phyloP scores from a whole-genome alignment of 1,284 basidiomycete species.

The Xerocomus amazonicus region DNA sequence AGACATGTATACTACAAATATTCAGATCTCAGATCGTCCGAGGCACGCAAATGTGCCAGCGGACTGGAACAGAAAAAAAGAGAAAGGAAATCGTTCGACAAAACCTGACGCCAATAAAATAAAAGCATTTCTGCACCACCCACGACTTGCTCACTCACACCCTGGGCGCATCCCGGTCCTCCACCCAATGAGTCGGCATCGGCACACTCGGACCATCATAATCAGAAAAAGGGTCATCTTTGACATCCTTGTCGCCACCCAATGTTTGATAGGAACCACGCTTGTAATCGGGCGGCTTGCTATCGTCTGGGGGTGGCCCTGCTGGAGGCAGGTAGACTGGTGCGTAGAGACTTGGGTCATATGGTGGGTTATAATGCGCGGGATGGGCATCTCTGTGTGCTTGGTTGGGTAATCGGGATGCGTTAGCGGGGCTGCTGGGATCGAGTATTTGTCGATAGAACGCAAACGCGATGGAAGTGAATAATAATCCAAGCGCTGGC shows the following conservation, averaged over 20 bases:
- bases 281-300: conserved; percentile 33
- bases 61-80: not conserved
- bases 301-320: conserved; percentile 22
- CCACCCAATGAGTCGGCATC: conserved; percentile 35
- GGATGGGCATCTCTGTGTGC: conserved; percentile 30
- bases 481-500: conserved; percentile 52
- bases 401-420: conserved; percentile 32
- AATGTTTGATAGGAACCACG: conserved; percentile 10
- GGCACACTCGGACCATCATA: conserved; percentile 31
- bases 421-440: conserved; percentile 44
- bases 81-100: not conserved
- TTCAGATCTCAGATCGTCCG: not conserved
- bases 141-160: conserved; percentile 5
- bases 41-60: not conserved
- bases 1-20: too few species aligned
- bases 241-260: conserved; percentile 22
- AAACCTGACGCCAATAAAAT: not conserved
- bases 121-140: not conserved
- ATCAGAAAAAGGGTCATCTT: conserved; percentile 32
- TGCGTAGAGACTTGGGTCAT: conserved; percentile 24
- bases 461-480: conserved; percentile 57
- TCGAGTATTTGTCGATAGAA: conserved; percentile 73
- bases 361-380: conserved; percentile 42
- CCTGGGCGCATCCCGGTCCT: conserved; percentile 28
- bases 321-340: conserved; percentile 31